Conservation (phyloP, 2,329 filamentous ascomycete genomes). For the Mariannaea sp. region DNA sequence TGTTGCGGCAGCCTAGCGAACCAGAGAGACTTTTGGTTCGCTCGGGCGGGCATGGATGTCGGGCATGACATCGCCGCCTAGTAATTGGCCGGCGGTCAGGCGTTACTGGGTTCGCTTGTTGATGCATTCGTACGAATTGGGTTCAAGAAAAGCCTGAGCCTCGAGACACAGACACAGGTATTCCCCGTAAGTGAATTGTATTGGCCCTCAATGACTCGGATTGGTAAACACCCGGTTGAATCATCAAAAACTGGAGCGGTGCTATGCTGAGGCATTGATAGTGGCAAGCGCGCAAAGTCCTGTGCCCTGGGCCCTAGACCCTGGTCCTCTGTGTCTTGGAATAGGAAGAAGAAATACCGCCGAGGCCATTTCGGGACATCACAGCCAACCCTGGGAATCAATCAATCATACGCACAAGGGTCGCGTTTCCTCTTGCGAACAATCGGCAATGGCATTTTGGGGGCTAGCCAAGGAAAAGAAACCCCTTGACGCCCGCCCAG, state of each 20-base stretch:
- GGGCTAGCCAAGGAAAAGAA: not conserved
- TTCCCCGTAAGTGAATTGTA: not conserved
- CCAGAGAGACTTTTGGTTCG: too few species aligned
- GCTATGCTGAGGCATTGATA: too few species aligned
- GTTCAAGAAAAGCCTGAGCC: not conserved
- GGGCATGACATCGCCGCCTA: constrained; percentile 4
- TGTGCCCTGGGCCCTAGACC: too few species aligned
- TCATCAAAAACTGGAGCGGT: constrained; percentile 15
- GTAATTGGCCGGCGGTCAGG: constrained; percentile 2
- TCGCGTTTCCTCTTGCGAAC: not conserved
- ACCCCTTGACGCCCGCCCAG: not conserved
- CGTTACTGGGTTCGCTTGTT: not conserved
- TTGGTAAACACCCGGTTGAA: not conserved
- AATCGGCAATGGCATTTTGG: not conserved
- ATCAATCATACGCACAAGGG: not conserved
- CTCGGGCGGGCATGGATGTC: too few species aligned
- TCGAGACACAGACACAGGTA: not conserved
- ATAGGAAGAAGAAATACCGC: constrained; percentile 3
- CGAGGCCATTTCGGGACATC: constrained; percentile 3
- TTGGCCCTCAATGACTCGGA: not conserved
- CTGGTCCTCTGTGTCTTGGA: too few species aligned
- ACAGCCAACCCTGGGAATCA: not conserved
- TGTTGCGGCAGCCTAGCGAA: constrained; percentile 10
- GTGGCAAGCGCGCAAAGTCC: too few species aligned
- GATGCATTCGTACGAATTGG: not conserved